phyloP scores from a whole-genome alignment of 495 filamentous ascomycete species.

The Trichoderma virens region DNA sequence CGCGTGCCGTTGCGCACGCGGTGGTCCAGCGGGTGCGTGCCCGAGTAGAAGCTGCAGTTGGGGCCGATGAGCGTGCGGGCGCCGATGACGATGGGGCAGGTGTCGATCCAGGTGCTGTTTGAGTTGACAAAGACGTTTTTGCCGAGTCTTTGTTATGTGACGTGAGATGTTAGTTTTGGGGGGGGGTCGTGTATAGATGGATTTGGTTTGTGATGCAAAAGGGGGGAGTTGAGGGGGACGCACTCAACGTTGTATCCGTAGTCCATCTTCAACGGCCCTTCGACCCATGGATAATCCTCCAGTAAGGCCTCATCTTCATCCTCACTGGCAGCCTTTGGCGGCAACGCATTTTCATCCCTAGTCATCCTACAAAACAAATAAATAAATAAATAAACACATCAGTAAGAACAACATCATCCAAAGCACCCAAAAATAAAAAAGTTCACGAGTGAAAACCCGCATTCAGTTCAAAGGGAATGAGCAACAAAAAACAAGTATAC shows the following conservation, averaged over 20 bases:
- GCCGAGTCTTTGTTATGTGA: conserved; percentile 39
- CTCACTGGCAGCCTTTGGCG: conserved; percentile 41
- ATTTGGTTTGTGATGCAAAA: not conserved
- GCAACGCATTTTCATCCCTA: conserved; percentile 51
- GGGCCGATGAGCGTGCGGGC: conserved; percentile 73
- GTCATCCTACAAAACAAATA: not conserved
- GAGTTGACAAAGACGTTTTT: conserved; percentile 68
- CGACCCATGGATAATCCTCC: conserved; percentile 57
- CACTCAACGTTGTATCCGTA: conserved; percentile 66
- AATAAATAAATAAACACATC: not conserved
- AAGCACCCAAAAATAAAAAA: too few relatives aligned
- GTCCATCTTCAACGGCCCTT: conserved; percentile 62
- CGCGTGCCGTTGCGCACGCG: conserved; percentile 60
- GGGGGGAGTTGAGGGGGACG: not conserved
- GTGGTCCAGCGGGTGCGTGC: conserved; percentile 71
- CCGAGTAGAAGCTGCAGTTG: conserved; percentile 65
- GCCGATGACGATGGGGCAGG: conserved; percentile 67
- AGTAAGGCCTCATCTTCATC: conserved; percentile 56
- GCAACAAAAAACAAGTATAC: conserved; percentile 16
- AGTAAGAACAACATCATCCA: not conserved
- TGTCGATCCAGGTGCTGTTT: conserved; percentile 70
- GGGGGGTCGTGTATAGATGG: not conserved
- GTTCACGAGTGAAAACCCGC: too few relatives aligned
- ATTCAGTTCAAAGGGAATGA: not conserved
- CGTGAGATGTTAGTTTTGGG: not conserved